A percentile compares a stretch with the other conserved stretches of the same genome.
Conservation (phyloP, 768 basidiomycete genomes). For the Ramaria sp. region DNA sequence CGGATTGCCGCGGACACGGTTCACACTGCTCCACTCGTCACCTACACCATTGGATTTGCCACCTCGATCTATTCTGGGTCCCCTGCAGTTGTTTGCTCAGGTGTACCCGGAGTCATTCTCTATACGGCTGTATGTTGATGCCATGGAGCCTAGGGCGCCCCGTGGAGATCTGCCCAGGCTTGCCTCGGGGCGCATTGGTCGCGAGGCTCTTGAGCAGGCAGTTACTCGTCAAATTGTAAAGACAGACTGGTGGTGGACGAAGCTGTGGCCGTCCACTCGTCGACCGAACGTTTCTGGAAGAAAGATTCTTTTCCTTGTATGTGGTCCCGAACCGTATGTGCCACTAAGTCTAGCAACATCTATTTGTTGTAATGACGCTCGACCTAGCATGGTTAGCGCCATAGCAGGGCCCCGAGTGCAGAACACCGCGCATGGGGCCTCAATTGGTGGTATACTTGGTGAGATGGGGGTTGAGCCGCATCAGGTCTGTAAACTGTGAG, state of each 20-base stretch:
- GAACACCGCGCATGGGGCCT: slow-evolving; percentile 59
- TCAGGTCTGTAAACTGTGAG: slow-evolving; percentile 61
- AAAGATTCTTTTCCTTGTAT: slow-evolving; percentile 58
- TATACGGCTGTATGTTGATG: slow-evolving; percentile 56
- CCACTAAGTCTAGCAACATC: background rate
- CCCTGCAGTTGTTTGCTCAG: slow-evolving; percentile 37
- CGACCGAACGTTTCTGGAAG: slow-evolving; percentile 10
- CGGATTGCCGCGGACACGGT: slow-evolving; percentile 34
- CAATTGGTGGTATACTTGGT: slow-evolving; percentile 54
- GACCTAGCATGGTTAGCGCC: slow-evolving; percentile 56
- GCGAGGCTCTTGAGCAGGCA: slow-evolving; percentile 33
- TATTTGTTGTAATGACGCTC: background rate
- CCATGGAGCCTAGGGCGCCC: slow-evolving; percentile 14
- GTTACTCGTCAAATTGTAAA: slow-evolving; percentile 21
- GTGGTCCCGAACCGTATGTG: slow-evolving; percentile 74
- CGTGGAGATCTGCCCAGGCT: slow-evolving; percentile 12
- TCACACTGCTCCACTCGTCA: slow-evolving; percentile 68
- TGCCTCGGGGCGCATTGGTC: slow-evolving; percentile 47
- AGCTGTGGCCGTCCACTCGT: slow-evolving; percentile 13
- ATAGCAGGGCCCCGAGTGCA: slow-evolving; percentile 68
- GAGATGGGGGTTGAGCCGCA: slow-evolving; percentile 44
- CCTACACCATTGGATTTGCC: slow-evolving; percentile 53
- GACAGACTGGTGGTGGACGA: slow-evolving; percentile 22
- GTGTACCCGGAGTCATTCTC: slow-evolving; percentile 45
- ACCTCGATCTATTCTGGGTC: slow-evolving; percentile 48